These are phyloP conservation scores for Alopecurus myosuroides DNA, from an alignment of 176 grass and related monocot genomes.

Conservation along the genomic window DNA sequence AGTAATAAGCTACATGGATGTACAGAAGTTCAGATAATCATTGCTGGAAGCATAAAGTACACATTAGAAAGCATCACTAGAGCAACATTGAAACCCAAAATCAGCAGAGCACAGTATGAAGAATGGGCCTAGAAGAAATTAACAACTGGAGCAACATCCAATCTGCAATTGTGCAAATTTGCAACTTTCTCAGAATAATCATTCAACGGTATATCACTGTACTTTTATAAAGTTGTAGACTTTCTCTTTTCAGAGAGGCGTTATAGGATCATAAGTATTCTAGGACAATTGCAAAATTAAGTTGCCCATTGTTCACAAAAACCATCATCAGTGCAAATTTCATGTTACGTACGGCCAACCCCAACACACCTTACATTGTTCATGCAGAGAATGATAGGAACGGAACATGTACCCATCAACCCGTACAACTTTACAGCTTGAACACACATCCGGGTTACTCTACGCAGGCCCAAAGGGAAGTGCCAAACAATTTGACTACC, in stretches of 20 bases:
- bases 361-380: background rate
- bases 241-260: background rate
- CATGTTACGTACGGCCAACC: background rate
- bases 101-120: background rate
- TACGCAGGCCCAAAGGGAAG: background rate
- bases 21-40: background rate
- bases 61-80: background rate
- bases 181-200: background rate
- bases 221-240: background rate
- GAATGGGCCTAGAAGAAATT: background rate
- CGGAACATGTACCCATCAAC: background rate
- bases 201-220: background rate
- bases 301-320: background rate
- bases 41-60: background rate
- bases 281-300: background rate
- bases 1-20: background rate
- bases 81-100: background rate
- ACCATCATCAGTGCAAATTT: background rate
- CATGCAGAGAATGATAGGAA: background rate
- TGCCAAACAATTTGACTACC: background rate
- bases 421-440: background rate
- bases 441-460: background rate
- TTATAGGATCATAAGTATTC: background rate
- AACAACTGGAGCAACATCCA: background rate
- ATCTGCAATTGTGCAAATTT: background rate